These are phyloP conservation scores for Fusarium domesticum DNA, from an alignment of 2,329 filamentous ascomycete genomes.

Conservation along the genomic window DNA sequence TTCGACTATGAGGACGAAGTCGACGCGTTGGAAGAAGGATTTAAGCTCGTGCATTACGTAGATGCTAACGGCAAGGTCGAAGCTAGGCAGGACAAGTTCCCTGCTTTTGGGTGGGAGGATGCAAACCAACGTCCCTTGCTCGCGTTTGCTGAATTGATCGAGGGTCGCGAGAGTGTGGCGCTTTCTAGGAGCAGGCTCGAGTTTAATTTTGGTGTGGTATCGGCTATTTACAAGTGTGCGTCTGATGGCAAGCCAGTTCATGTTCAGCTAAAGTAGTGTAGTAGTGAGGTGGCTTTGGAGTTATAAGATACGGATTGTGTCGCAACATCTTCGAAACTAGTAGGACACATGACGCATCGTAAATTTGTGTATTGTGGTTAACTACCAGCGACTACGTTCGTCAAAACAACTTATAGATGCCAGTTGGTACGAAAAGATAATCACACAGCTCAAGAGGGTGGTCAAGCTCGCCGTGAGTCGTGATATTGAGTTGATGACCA, in stretches of 20 bases:
- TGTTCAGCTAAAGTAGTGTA: constrained; percentile 6
- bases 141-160: constrained; percentile 10
- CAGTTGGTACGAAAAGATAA: background rate
- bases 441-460: background rate
- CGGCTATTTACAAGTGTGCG: constrained; percentile 10
- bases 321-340: background rate
- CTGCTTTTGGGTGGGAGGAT: constrained; percentile 13
- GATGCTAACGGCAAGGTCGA: constrained; percentile 8
- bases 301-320: background rate
- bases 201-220: constrained; percentile 12
- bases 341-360: background rate
- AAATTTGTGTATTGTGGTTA: background rate
- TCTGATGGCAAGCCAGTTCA: constrained; percentile 6
- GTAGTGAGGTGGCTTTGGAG: background rate
- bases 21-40: constrained; percentile 3
- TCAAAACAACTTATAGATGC: background rate
- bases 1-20: constrained; percentile 13
- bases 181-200: constrained; percentile 8
- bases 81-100: constrained; percentile 6
- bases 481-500: background rate
- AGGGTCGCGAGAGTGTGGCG: constrained; percentile 9
- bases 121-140: constrained; percentile 11
- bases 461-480: background rate
- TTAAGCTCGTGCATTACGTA: constrained; percentile 10
- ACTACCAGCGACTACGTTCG: background rate